Evolutionary conservation across 163 green algal species (phyloP).

Genomic region (Chlorella variabilis): DNA sequence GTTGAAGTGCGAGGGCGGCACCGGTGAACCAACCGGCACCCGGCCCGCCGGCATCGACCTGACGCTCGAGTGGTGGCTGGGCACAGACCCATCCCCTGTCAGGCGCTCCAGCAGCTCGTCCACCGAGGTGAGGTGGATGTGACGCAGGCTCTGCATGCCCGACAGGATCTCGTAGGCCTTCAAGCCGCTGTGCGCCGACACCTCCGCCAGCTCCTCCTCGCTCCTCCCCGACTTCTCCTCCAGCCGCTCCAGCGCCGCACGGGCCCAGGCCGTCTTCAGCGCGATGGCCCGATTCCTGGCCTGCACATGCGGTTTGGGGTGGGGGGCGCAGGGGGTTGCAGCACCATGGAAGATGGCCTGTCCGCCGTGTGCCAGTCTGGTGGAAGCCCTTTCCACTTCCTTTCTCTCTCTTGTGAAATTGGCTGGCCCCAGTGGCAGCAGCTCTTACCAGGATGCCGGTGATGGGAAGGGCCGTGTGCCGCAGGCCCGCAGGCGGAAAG

Average conservation of each 20-base stretch:
- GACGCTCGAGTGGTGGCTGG: not conserved
- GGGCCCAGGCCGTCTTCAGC: constrained; percentile 11
- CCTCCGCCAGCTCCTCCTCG: not conserved
- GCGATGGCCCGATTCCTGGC: constrained; percentile 41
- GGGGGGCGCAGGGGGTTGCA: too few species aligned
- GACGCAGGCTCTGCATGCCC: constrained; percentile 19
- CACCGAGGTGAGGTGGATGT: constrained; percentile 13
- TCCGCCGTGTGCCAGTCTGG: not conserved
- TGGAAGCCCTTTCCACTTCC: too few species aligned
- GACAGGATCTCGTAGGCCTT: not conserved
- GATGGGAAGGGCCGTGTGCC: constrained; percentile 35
- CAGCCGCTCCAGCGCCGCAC: constrained; percentile 5
- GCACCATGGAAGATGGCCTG: too few species aligned
- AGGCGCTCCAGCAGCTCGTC: constrained; percentile 21
- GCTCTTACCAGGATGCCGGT: constrained; percentile 27
- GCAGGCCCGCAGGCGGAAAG: constrained; percentile 38
- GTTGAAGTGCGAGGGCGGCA: too few species aligned
- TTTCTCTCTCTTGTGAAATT: too few species aligned
- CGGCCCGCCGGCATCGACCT: too few species aligned
- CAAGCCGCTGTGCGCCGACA: not conserved
- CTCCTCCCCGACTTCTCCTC: not conserved
- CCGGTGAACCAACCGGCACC: too few species aligned
- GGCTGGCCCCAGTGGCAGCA: too few species aligned
- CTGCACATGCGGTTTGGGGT: not conserved
- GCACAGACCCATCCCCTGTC: constrained; percentile 6